Evolutionary conservation across 495 filamentous ascomycete genomes (phyloP), one percentile per base, ranked within the genome.

Genomic region (Xylaria intraflava): DNA sequence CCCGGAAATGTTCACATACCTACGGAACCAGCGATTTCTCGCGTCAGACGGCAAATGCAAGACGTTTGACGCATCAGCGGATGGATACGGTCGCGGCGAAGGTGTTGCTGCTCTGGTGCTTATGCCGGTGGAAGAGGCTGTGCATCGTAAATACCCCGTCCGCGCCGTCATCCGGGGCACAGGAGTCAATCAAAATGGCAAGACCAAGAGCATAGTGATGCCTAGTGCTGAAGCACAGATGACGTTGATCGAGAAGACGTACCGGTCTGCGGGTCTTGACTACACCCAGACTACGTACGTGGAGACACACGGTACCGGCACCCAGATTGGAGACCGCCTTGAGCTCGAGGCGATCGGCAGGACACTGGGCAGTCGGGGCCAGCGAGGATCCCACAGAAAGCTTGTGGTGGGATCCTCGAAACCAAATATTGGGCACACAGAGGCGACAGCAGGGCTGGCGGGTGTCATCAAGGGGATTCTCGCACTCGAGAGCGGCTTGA

Each of bases 51-150:
- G 72, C 0, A 69, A 67, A 44, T 71, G 67, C 1, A 69, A 64
- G 33, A 64, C 65, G 2, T 74, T 70, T 36, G 82, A 85, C 56
- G 68, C 70, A 0, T 52, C 62, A 0, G 86, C 83, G 0, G 73
- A 85, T 61, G 86, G 85, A 0, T 89, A 84, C 61, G 86, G 40
- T 0, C 79, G 86, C 14, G 76, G 84, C n/a, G 80, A 78, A 27
- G 73, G 87, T 0, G 78, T 69, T 0, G 76, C 67, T 3, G 72
- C 72, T 0, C 36, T 87, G 0, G 65, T 79, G 2, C 41, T 66
- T n/a, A 89, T 88, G 59, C 65, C 64, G 16, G 69, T 86, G 59
- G 71, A 26, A 45, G 73, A 80, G 43, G 86, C 79, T 0, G 48
- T 79, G 6, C 53, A 59, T 8, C 76, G 76, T 40, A 70, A 71